These are phyloP conservation scores for Hypoxylon perforatum DNA, from an alignment of 495 filamentous ascomycete species.

Conservation along the genomic window DNA sequence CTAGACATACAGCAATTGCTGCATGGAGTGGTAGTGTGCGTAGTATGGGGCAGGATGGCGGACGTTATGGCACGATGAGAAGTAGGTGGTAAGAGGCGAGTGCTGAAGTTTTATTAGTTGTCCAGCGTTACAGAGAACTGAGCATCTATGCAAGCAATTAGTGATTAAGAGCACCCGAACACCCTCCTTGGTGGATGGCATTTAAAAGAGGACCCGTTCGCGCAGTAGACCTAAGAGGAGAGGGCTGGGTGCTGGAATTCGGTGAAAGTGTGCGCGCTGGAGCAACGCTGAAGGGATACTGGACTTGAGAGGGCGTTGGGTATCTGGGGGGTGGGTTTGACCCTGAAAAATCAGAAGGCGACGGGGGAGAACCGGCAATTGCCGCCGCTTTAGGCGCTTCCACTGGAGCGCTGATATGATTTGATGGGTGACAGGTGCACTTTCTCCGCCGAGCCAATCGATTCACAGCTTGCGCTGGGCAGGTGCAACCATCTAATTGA, in stretches of 20 bases:
- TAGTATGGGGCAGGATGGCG: conserved; percentile 20
- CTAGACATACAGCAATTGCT: too few relatives aligned
- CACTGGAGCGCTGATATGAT: conserved; percentile 39
- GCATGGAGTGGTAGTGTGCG: background rate
- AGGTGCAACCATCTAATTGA: conserved; percentile 45
- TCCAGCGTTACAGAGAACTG: conserved; percentile 4
- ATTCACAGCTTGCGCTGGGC: conserved; percentile 30
- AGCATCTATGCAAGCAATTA: too few relatives aligned
- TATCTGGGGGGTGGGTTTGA: conserved; percentile 47
- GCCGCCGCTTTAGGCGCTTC: conserved; percentile 46
- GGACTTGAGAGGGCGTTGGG: conserved; percentile 6
- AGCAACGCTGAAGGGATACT: conserved; percentile 11
- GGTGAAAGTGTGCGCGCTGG: conserved; percentile 16
- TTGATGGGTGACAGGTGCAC: conserved; percentile 36
- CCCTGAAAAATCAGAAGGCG: conserved; percentile 45
- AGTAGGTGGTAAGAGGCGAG: background rate
- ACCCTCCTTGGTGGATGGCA: background rate
- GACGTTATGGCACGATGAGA: conserved; percentile 12
- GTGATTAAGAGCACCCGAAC: too few relatives aligned
- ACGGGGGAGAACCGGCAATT: conserved; percentile 39
- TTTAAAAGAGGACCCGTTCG: background rate
- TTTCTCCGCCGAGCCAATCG: conserved; percentile 41
- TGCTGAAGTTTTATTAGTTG: conserved; percentile 30
- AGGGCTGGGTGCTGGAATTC: conserved; percentile 18
- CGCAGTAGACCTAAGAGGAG: background rate